phyloP scores from a whole-genome alignment of 495 filamentous ascomycete genomes.

The Cudoniella acicularis region DNA sequence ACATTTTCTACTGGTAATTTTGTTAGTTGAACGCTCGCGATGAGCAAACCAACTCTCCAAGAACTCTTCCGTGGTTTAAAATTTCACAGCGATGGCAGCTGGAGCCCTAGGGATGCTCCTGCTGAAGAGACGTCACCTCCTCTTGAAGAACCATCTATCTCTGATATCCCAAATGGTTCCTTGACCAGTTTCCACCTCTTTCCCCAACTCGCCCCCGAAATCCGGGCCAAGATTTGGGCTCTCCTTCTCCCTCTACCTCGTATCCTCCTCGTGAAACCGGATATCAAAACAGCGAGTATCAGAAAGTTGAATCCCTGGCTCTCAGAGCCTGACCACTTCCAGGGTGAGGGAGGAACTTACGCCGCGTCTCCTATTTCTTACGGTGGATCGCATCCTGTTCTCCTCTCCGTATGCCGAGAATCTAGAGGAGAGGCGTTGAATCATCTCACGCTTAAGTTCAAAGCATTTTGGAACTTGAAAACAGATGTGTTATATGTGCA shows the following conservation, averaged over 20 bases:
- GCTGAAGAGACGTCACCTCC: too few species aligned
- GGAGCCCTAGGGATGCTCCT: background rate
- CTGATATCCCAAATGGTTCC: background rate
- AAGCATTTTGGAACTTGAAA: conserved; percentile 7
- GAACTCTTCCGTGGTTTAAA: background rate
- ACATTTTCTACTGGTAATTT: background rate
- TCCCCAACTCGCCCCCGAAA: background rate
- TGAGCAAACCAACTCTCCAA: background rate
- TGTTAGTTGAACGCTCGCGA: background rate
- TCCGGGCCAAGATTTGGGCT: background rate
- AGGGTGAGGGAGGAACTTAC: background rate
- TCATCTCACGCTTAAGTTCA: background rate
- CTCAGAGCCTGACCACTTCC: too few species aligned
- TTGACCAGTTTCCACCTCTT: background rate
- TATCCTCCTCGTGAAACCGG: background rate
- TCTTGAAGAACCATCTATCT: too few species aligned
- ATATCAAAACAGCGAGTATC: too few species aligned
- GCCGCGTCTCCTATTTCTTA: background rate
- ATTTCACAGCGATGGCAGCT: background rate
- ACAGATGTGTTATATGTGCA: conserved; percentile 3
- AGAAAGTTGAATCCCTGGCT: too few species aligned
- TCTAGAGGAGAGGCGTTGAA: conserved; percentile 9
- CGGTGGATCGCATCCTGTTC: conserved; percentile 2
- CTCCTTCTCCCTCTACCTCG: background rate
- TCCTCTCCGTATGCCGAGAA: conserved; percentile 7